A percentile compares a stretch with the other conserved stretches of the same genome.
Evolutionary conservation across 352 stramenopile species (phyloP).

Genomic region (Pseudoperonospora humuli): DNA sequence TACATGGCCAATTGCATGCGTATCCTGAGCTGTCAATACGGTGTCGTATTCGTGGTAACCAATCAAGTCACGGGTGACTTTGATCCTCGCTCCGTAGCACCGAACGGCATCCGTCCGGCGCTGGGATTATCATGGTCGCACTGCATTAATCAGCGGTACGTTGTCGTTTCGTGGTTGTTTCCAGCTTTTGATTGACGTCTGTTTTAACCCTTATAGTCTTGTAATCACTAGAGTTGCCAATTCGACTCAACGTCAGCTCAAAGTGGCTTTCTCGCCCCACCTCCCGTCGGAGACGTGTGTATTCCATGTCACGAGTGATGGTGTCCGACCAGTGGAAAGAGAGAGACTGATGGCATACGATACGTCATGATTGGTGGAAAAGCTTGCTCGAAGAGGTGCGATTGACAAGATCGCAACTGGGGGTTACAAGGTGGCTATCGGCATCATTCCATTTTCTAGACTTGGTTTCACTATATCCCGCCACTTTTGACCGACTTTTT

Average conservation of each 20-base stretch:
- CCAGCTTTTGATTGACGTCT: constrained; percentile 3
- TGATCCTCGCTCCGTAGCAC: constrained; percentile 13
- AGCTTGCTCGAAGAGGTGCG: constrained; percentile 2
- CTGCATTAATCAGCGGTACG: constrained; percentile 78
- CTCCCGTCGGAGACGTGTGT: constrained; percentile 23
- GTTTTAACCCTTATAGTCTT: constrained; percentile 24
- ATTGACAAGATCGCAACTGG: constrained; percentile 15
- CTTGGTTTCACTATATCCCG: constrained; percentile 11
- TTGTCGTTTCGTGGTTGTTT: constrained; percentile 1
- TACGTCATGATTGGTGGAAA: constrained; percentile 11
- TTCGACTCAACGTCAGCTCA: constrained; percentile 24
- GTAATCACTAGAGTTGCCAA: constrained; percentile 36
- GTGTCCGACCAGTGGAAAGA: constrained; percentile 26
- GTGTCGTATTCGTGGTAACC: constrained; percentile 63
- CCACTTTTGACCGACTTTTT: constrained; percentile 10
- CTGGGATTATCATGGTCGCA: constrained; percentile 76
- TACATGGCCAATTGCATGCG: constrained; percentile 79
- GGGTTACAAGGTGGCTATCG: constrained; percentile 3
- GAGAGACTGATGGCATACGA: not conserved
- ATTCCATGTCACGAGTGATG: constrained; percentile 56
- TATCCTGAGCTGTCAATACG: constrained; percentile 72
- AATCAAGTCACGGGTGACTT: constrained; percentile 81
- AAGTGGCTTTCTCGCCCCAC: constrained; percentile 57
- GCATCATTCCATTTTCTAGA: constrained; percentile 11
- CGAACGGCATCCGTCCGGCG: constrained; percentile 41